These are phyloP conservation scores for Aspergillus amoenus DNA, from an alignment of 2,329 filamentous ascomycete genomes.

Conservation along the genomic window DNA sequence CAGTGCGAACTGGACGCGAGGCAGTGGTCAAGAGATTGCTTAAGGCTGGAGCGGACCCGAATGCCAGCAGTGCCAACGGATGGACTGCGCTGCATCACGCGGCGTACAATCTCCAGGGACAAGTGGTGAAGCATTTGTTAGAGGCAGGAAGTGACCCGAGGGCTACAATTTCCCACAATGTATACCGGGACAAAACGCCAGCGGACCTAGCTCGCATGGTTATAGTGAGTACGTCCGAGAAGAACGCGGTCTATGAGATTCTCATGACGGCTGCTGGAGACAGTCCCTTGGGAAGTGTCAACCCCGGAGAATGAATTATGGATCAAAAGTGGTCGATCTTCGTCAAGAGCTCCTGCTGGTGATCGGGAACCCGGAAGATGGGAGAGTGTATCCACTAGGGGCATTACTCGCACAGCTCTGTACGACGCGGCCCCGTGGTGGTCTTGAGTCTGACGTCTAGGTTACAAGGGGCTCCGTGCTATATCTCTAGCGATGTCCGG, in stretches of 20 bases:
- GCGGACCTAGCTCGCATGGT: neutral
- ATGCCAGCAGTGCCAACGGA: neutral
- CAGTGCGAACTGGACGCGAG: neutral
- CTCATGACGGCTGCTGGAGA: neutral
- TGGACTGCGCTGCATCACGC: neutral
- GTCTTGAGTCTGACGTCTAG: neutral
- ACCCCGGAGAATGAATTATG: neutral
- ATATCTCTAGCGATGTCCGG: too few species aligned
- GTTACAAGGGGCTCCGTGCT: neutral
- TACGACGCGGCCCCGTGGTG: neutral
- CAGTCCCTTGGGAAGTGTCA: neutral
- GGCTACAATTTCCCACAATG: neutral
- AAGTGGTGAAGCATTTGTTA: neutral
- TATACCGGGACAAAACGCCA: neutral
- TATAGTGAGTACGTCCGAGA: neutral
- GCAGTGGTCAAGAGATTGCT: neutral
- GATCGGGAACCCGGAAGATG: neutral
- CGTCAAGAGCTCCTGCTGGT: neutral
- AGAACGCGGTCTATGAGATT: neutral
- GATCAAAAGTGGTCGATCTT: neutral
- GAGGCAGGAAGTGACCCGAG: neutral
- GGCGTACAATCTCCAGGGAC: neutral
- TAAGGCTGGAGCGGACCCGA: neutral
- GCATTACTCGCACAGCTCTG: neutral
- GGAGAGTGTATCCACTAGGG: neutral